phyloP scores from a whole-genome alignment of 106 monocot species.

The Dactylorhiza incarnata region DNA sequence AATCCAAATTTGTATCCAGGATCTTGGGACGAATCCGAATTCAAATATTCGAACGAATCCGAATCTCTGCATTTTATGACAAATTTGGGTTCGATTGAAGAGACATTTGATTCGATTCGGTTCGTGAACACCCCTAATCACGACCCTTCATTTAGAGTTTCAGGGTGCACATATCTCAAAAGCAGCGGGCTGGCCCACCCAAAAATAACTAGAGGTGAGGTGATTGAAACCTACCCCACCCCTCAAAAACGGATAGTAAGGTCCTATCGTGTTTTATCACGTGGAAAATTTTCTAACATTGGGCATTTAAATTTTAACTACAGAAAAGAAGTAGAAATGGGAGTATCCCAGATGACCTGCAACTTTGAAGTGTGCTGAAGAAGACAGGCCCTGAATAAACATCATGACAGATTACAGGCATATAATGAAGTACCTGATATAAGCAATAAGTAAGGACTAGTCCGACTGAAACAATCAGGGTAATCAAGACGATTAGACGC shows the following conservation, averaged over 20 bases:
- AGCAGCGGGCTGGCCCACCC: too few relatives aligned
- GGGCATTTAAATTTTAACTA: conserved; percentile 1
- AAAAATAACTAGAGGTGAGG: too few relatives aligned
- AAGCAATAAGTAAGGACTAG: conserved; percentile 74
- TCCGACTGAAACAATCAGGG: conserved; percentile 43
- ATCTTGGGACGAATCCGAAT: too few relatives aligned
- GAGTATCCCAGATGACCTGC: neutral
- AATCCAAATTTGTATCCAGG: too few relatives aligned
- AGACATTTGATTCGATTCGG: too few relatives aligned
- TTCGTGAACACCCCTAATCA: too few relatives aligned
- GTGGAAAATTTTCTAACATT: neutral
- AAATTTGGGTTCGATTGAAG: too few relatives aligned
- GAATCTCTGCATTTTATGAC: too few relatives aligned
- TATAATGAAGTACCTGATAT: conserved; percentile 68
- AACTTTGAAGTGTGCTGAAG: neutral
- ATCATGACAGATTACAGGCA: neutral
- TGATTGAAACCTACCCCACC: neutral
- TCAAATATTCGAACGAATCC: too few relatives aligned
- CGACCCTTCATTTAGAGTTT: too few relatives aligned
- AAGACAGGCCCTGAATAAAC: neutral
- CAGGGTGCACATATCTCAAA: too few relatives aligned
- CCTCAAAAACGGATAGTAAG: neutral
- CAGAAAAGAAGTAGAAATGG: neutral
- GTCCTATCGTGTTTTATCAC: neutral
- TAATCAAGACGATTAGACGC: conserved; percentile 45